Percentiles rank a stretch among this genome's conserved stretches.
Evolutionary conservation across 1,284 basidiomycete species (phyloP).

Genomic region (Cutaneotrichosporon arboriforme): DNA sequence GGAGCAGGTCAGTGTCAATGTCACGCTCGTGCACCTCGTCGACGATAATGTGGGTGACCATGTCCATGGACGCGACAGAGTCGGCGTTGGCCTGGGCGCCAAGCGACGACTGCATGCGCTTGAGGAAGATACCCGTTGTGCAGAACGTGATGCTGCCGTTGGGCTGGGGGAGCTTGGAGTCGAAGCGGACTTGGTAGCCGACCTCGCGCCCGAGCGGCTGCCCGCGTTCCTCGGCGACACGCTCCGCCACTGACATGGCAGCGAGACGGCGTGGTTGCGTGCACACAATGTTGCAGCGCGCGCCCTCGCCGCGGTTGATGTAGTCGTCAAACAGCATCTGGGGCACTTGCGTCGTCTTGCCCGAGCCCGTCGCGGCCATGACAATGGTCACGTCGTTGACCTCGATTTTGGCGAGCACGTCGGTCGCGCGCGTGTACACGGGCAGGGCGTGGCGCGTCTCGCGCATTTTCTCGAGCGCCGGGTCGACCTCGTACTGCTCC

Average conservation of each 20-base stretch:
- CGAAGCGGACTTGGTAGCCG: conserved; percentile 92
- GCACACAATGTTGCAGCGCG: conserved; percentile 84
- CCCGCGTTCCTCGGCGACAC: conserved; percentile 84
- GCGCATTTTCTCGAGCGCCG: conserved; percentile 63
- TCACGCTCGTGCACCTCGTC: conserved; percentile 97
- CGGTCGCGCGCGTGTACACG: conserved; percentile 62
- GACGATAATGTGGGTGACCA: conserved; percentile 83
- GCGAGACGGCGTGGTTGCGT: conserved; percentile 91
- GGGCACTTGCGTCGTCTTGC: conserved; percentile 93
- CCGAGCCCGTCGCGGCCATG: conserved; percentile 92
- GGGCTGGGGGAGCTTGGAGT: conserved; percentile 69
- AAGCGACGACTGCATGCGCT: conserved; percentile 75
- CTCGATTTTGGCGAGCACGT: conserved; percentile 65
- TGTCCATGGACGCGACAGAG: conserved; percentile 57
- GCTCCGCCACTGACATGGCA: conserved; percentile 86
- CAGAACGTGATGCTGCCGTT: conserved; percentile 86
- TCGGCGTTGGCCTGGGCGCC: conserved; percentile 45
- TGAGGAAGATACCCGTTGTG: conserved; percentile 88
- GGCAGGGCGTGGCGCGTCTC: conserved; percentile 64
- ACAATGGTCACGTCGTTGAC: conserved; percentile 83
- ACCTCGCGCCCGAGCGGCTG: conserved; percentile 66
- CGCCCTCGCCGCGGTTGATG: conserved; percentile 72
- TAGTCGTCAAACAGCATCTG: conserved; percentile 85
- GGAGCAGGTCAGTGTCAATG: conserved; percentile 84
- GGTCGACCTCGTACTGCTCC: conserved; percentile 61